A percentile compares a stretch with the other conserved stretches of the same genome.
These are phyloP conservation scores for Chlamydomonas applanata DNA, from an alignment of 139 green algal genomes.

Conservation along the genomic window DNA sequence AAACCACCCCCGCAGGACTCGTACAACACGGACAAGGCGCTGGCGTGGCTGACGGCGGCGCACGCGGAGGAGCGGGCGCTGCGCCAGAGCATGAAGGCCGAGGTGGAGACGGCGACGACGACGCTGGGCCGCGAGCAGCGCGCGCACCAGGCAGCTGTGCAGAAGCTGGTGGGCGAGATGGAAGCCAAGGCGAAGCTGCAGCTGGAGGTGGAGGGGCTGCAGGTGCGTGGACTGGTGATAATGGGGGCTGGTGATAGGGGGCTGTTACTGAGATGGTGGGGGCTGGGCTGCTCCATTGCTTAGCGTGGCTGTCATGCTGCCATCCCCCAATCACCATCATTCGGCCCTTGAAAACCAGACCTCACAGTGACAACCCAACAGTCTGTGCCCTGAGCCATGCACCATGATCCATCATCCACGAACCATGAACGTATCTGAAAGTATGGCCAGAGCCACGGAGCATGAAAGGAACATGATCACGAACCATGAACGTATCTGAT, in stretches of 20 bases:
- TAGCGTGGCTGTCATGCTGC: too few species aligned
- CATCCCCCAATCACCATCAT: too few species aligned
- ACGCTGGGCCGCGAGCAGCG: slow-evolving; percentile 39
- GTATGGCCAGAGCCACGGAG: too few species aligned
- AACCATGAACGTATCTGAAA: too few species aligned
- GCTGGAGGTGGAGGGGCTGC: slow-evolving; percentile 10
- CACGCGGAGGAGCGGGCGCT: slow-evolving; percentile 46
- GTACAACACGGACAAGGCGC: slow-evolving; percentile 42
- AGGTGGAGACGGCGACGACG: slow-evolving; percentile 18
- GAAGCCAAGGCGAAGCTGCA: slow-evolving; percentile 36
- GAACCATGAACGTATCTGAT: too few species aligned
- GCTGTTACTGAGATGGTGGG: too few species aligned
- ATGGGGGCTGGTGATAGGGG: neutral
- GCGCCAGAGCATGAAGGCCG: slow-evolving; percentile 17
- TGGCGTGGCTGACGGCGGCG: slow-evolving; percentile 43
- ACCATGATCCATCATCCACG: too few species aligned
- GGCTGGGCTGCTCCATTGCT: too few species aligned
- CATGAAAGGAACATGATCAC: too few species aligned
- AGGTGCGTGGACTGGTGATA: slow-evolving; percentile 1
- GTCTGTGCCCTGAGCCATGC: too few species aligned
- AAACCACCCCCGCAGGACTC: slow-evolving; percentile 21
- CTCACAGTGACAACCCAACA: too few species aligned
- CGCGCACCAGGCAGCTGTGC: slow-evolving; percentile 47
- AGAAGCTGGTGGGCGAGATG: slow-evolving; percentile 45
- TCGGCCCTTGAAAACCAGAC: too few species aligned